phyloP scores from a whole-genome alignment of 1,139 yeast genomes.

The Blastobotrys arbuscula region DNA sequence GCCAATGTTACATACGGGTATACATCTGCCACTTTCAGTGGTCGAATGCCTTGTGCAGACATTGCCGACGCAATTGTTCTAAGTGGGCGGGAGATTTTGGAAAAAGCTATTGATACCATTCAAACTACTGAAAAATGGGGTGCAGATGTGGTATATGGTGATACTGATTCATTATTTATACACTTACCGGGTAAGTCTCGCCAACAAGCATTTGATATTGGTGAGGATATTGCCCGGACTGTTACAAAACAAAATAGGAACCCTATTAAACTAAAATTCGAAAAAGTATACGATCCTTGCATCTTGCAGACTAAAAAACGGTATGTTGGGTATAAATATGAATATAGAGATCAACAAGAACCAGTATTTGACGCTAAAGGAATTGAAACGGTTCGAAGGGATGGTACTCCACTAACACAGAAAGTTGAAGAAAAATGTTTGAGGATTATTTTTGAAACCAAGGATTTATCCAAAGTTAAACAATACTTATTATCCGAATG shows the following conservation, averaged over 20 bases:
- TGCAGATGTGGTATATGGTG: slow-evolving; percentile 94
- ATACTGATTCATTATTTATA: slow-evolving; percentile 89
- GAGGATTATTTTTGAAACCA: slow-evolving; percentile 62
- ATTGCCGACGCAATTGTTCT: slow-evolving; percentile 92
- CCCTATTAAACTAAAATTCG: slow-evolving; percentile 81
- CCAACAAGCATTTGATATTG: slow-evolving; percentile 71
- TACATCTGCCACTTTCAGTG: slow-evolving; percentile 89
- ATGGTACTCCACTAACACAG: slow-evolving; percentile 90
- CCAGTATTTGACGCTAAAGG: slow-evolving; percentile 94
- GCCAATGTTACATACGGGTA: slow-evolving; percentile 97
- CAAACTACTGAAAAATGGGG: slow-evolving; percentile 61
- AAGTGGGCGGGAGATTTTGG: slow-evolving; percentile 79
- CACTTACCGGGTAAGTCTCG: slow-evolving; percentile 78
- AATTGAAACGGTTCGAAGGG: slow-evolving; percentile 87
- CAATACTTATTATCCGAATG: slow-evolving; percentile 60
- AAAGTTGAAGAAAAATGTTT: slow-evolving; percentile 70
- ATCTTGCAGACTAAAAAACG: slow-evolving; percentile 79
- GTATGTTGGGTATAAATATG: slow-evolving; percentile 82
- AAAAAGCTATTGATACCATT: slow-evolving; percentile 62
- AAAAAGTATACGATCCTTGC: slow-evolving; percentile 87
- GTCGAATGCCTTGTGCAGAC: slow-evolving; percentile 95
- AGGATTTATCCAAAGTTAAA: slow-evolving; percentile 67
- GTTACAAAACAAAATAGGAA: slow-evolving; percentile 69
- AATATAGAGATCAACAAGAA: slow-evolving; percentile 44
- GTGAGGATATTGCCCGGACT: slow-evolving; percentile 57